A percentile compares a stretch with the other conserved stretches of the same genome.
phyloP scores from a whole-genome alignment of 2,329 filamentous ascomycete species.

The Monosporascus ibericus region DNA sequence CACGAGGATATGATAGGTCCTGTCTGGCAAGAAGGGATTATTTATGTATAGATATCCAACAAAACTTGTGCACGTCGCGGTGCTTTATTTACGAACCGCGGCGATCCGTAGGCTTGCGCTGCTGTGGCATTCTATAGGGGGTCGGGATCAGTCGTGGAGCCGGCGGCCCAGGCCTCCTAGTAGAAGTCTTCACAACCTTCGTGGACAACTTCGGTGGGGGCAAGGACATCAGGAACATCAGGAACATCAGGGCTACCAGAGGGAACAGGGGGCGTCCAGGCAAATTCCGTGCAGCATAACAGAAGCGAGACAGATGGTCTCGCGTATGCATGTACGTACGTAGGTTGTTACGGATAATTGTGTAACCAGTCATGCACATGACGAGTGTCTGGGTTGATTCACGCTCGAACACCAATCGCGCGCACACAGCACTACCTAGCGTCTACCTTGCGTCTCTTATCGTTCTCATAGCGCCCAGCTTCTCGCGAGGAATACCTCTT shows the following conservation, averaged over 20 bases:
- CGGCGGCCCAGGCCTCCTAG: no score
- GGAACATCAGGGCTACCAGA: no score
- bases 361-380: conserved; percentile 12
- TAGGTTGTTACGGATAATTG: conserved; percentile 6
- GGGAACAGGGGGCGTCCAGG: no score
- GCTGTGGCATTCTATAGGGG: no score
- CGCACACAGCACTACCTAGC: conserved; percentile 19
- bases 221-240: no score
- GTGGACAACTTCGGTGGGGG: neutral
- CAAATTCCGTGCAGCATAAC: no score
- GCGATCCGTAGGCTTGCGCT: no score
- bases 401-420: conserved; percentile 3
- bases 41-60: conserved; percentile 9
- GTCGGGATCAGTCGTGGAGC: no score
- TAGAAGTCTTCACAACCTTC: neutral
- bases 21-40: neutral
- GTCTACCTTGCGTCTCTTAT: conserved; percentile 56
- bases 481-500: conserved; percentile 55
- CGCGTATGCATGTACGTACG: neutral
- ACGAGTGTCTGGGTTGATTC: conserved; percentile 6
- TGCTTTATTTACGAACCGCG: no score
- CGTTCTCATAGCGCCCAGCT: conserved; percentile 46
- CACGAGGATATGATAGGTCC: conserved; percentile 56
- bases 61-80: no score
- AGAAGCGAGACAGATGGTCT: no score